Evolutionary conservation across 23 red algal genomes (phyloP).

Genomic region (Rhodosorus marinus): DNA sequence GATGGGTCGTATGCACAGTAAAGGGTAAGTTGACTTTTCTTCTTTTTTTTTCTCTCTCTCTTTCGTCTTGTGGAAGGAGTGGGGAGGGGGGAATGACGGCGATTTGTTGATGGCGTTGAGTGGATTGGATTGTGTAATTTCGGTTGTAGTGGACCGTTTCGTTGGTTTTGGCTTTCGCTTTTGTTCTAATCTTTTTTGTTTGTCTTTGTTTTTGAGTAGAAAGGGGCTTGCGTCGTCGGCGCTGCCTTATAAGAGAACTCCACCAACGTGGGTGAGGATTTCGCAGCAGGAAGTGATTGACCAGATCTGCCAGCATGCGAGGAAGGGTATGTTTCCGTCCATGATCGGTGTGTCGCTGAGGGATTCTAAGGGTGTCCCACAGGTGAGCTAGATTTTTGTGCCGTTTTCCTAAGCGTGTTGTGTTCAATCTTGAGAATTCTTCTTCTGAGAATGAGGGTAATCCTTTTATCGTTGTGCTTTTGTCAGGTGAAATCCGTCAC

Average conservation of each 20-base stretch:
- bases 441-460: no score
- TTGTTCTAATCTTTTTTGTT: no score
- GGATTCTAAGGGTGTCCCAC: constrained; percentile 75
- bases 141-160: no score
- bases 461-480: no score
- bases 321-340: constrained; percentile 69
- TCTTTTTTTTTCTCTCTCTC: background rate
- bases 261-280: constrained; percentile 80
- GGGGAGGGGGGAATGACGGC: no score
- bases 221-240: constrained; percentile 67
- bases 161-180: no score
- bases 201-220: constrained; percentile 2
- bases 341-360: constrained; percentile 85
- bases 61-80: no score
- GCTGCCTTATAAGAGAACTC: constrained; percentile 69
- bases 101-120: no score
- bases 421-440: no score
- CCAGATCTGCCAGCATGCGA: constrained; percentile 74
- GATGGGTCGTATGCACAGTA: constrained; percentile 99
- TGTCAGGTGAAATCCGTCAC: constrained; percentile 65
- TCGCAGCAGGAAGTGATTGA: constrained; percentile 56
- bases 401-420: no score
- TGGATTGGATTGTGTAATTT: no score
- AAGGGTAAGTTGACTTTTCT: constrained; percentile 46
- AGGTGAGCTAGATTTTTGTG: no score